Evolutionary conservation across 1,139 yeast genomes (phyloP).

Genomic region (Hansenula sp.): DNA sequence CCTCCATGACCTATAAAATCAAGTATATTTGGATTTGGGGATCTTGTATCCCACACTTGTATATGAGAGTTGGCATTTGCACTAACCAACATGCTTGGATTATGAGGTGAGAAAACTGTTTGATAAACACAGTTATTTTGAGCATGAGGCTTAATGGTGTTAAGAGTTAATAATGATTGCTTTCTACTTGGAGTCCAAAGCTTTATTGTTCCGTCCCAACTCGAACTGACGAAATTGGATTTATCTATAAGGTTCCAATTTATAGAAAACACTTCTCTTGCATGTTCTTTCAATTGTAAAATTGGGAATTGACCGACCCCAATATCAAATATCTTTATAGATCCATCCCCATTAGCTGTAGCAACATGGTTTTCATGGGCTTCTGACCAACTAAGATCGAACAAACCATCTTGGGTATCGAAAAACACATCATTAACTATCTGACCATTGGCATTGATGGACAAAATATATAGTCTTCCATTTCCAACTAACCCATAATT

Average conservation of each 20-base stretch:
- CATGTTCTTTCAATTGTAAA: slow-evolving; percentile 73
- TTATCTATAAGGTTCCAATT: slow-evolving; percentile 87
- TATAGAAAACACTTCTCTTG: slow-evolving; percentile 80
- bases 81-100: slow-evolving; percentile 63
- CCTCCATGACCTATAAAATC: slow-evolving; percentile 75
- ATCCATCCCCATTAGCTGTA: slow-evolving; percentile 88
- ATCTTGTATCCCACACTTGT: slow-evolving; percentile 81
- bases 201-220: slow-evolving; percentile 92
- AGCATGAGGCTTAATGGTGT: slow-evolving; percentile 19
- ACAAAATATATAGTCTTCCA: slow-evolving; percentile 71
- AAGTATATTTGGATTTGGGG: slow-evolving; percentile 48
- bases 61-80: slow-evolving; percentile 79
- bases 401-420: slow-evolving; percentile 92
- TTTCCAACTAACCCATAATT: slow-evolving; percentile 94
- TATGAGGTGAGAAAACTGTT: slow-evolving; percentile 83
- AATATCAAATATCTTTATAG: slow-evolving; percentile 75
- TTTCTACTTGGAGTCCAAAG: slow-evolving; percentile 63
- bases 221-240: slow-evolving; percentile 62
- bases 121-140: slow-evolving; percentile 60
- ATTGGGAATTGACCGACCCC: slow-evolving; percentile 68
- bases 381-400: slow-evolving; percentile 90
- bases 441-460: slow-evolving; percentile 62
- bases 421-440: slow-evolving; percentile 54
- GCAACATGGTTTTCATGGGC: slow-evolving; percentile 80
- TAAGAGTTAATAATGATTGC: slow-evolving; percentile 56